phyloP scores from a whole-genome alignment of 108 stramenopile genomes.

The Chaetoceros muelleri region DNA sequence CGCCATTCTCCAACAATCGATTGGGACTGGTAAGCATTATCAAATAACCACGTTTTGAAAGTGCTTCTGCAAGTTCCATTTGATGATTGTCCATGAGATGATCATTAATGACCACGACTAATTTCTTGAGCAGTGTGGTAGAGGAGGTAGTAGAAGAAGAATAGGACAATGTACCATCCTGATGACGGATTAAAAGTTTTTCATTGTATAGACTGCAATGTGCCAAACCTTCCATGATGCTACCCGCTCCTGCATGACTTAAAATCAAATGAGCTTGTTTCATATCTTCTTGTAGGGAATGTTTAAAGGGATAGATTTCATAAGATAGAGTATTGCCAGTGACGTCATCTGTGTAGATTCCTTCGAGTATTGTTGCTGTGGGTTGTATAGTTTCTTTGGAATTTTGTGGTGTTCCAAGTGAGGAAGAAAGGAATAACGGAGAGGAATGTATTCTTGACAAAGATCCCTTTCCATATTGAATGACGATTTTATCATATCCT shows the following conservation, averaged over 20 bases:
- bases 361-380: neutral
- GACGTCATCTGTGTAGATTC: neutral
- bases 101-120: constrained; percentile 83
- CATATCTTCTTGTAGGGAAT: constrained; percentile 71
- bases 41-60: constrained; percentile 52
- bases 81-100: constrained; percentile 95
- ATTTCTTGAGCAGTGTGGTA: constrained; percentile 24
- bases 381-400: constrained; percentile 13
- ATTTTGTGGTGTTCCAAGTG: neutral
- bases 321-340: constrained; percentile 7
- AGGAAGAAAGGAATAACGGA: constrained; percentile 2
- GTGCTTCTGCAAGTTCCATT: constrained; percentile 78
- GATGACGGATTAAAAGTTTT: neutral
- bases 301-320: constrained; percentile 62
- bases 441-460: constrained; percentile 25
- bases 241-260: constrained; percentile 91
- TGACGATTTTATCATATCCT: constrained; percentile 36
- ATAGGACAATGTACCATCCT: neutral
- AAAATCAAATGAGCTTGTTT: constrained; percentile 69
- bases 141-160: neutral
- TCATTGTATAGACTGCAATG: neutral
- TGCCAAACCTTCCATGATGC: constrained; percentile 75
- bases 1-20: neutral
- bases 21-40: constrained; percentile 22
- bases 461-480: constrained; percentile 71